Conservation (phyloP, 768 basidiomycete genomes). For the Rhodosporidiobolus odoratus region DNA sequence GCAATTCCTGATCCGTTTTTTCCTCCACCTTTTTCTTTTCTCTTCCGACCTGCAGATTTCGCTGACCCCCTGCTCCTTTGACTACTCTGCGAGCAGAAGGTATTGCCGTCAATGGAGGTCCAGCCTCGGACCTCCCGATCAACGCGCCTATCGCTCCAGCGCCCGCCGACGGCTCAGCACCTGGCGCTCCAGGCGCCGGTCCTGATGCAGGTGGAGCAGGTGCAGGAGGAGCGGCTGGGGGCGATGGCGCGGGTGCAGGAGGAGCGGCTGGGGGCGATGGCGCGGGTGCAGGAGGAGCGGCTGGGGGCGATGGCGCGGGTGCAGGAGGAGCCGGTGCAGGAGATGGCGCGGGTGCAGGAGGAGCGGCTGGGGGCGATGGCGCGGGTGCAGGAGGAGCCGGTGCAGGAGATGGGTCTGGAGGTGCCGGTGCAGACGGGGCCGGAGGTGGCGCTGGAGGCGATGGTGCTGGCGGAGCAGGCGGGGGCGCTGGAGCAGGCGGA, state of each 20-base stretch:
- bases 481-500: no score
- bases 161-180: no score
- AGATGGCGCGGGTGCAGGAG: background rate
- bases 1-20: no score
- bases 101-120: conserved; percentile 18
- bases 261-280: conserved; percentile 1
- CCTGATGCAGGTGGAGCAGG: background rate
- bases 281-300: conserved; percentile 2
- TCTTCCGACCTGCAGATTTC: background rate
- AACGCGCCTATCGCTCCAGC: background rate
- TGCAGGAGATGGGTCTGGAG: background rate
- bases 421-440: background rate
- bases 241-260: no score
- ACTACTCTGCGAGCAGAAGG: conserved; percentile 5
- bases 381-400: no score
- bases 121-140: conserved; percentile 5
- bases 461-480: no score
- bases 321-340: conserved; percentile 2
- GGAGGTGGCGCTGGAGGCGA: background rate
- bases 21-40: background rate
- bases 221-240: background rate
- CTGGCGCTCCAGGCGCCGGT: background rate
- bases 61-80: background rate
- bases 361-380: no score
- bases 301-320: conserved; percentile 3